These are phyloP conservation scores for Fusarium vanettenii DNA, from an alignment of 2,329 filamentous ascomycete genomes.

Conservation along the genomic window DNA sequence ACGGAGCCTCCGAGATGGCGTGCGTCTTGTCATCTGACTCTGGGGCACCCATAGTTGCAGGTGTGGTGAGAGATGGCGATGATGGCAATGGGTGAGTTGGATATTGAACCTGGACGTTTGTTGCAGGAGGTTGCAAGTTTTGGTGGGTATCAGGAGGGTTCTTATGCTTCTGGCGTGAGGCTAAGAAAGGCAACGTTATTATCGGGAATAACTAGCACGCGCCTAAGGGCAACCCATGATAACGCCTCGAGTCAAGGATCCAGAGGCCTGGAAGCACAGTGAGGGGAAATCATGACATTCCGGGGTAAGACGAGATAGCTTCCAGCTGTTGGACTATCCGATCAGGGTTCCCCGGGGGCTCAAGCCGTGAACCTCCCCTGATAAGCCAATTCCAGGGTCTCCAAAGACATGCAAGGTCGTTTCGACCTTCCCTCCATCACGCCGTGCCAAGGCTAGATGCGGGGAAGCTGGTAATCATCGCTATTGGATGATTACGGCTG, in stretches of 20 bases:
- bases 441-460: neutral
- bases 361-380: neutral
- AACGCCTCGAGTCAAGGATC: neutral
- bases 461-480: neutral
- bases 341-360: neutral
- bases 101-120: neutral
- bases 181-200: neutral
- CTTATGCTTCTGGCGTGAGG: conserved; percentile 1
- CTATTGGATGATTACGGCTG: neutral
- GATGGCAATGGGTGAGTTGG: neutral
- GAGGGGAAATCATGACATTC: neutral
- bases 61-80: neutral
- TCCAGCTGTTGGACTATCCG: neutral
- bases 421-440: conserved; percentile 7
- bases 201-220: neutral
- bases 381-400: neutral
- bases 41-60: neutral
- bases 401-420: neutral
- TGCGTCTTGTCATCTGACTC: neutral
- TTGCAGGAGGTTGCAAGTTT: neutral
- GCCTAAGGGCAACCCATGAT: neutral
- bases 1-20: neutral
- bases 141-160: neutral
- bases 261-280: neutral
- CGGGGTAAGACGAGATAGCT: neutral